Conservation (phyloP, 352 stramenopile genomes). For the Thraustochytrium striatum region DNA sequence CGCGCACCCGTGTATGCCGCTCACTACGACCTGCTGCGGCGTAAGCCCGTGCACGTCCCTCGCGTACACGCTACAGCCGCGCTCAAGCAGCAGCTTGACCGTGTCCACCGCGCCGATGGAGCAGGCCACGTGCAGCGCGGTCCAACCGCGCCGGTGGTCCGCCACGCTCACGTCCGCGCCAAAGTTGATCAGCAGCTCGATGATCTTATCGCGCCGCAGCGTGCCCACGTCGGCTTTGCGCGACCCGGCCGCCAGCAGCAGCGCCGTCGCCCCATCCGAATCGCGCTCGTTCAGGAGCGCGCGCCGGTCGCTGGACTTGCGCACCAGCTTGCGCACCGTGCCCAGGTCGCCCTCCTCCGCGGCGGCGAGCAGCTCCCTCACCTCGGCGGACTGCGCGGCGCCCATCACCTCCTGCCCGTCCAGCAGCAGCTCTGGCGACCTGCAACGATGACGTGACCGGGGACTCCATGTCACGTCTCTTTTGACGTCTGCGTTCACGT, state of each 20-base stretch:
- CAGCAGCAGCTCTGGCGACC: no score
- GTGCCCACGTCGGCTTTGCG: conserved; percentile 20
- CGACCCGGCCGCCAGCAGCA: conserved; percentile 27
- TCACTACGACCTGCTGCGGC: conserved; percentile 6
- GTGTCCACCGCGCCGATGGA: conserved; percentile 43
- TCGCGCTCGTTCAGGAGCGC: neutral
- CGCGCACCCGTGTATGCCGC: conserved; percentile 8
- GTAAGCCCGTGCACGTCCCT: neutral
- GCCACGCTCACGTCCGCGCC: neutral
- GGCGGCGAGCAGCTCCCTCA: conserved; percentile 3
- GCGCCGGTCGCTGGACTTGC: neutral
- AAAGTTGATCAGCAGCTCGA: conserved; percentile 36
- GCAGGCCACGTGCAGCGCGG: conserved; percentile 18
- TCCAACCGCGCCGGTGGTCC: conserved; percentile 12
- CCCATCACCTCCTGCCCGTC: no score
- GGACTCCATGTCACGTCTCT: no score
- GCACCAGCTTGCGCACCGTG: neutral
- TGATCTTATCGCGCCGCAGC: conserved; percentile 24
- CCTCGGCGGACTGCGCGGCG: conserved; percentile 2
- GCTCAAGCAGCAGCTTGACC: neutral
- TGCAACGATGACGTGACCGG: no score
- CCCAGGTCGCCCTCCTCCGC: conserved; percentile 5
- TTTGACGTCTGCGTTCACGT: no score
- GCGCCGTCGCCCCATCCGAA: conserved; percentile 2
- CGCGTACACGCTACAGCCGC: neutral